Percentiles rank a stretch among this genome's conserved stretches.
Evolutionary conservation across 2,329 filamentous ascomycete genomes (phyloP).

Genomic region (Emmonsiellopsis sp.): DNA sequence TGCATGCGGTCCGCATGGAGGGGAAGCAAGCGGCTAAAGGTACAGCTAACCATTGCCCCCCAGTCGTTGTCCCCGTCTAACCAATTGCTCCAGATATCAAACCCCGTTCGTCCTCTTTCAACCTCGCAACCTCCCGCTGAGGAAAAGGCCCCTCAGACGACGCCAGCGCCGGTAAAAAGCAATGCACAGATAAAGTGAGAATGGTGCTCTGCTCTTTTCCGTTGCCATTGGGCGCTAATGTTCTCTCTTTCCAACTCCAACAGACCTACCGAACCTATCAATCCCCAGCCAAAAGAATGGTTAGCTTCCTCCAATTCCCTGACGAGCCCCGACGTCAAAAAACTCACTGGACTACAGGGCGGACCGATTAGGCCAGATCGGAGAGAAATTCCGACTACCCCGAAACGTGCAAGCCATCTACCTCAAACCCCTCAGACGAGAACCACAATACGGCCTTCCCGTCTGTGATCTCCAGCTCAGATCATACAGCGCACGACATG

Average conservation of each 20-base stretch:
- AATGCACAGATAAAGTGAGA: not conserved
- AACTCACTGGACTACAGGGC: conserved; percentile 20
- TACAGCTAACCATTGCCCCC: conserved; percentile 14
- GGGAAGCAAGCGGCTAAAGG: conserved; percentile 15
- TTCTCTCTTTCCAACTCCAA: not conserved
- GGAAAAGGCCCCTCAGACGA: not conserved
- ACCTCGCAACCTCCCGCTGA: not conserved
- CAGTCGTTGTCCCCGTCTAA: conserved; percentile 4
- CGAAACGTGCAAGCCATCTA: conserved; percentile 78
- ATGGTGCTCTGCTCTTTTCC: no score
- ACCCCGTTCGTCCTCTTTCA: not conserved
- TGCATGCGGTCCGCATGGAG: conserved; percentile 16
- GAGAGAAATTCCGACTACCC: conserved; percentile 51
- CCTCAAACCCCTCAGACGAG: conserved; percentile 70
- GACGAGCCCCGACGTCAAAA: not conserved
- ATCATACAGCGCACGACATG: conserved; percentile 79
- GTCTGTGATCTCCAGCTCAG: conserved; percentile 87
- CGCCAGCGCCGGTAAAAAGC: no score
- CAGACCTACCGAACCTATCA: not conserved
- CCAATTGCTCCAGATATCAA: not conserved
- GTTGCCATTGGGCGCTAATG: not conserved
- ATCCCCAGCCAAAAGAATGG: conserved; percentile 21
- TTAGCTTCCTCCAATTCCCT: conserved; percentile 1
- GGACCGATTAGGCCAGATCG: conserved; percentile 27
- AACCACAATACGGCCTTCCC: conserved; percentile 66